Evolutionary conservation across 1,139 yeast species (phyloP).

Genomic region (Candida sp.): DNA sequence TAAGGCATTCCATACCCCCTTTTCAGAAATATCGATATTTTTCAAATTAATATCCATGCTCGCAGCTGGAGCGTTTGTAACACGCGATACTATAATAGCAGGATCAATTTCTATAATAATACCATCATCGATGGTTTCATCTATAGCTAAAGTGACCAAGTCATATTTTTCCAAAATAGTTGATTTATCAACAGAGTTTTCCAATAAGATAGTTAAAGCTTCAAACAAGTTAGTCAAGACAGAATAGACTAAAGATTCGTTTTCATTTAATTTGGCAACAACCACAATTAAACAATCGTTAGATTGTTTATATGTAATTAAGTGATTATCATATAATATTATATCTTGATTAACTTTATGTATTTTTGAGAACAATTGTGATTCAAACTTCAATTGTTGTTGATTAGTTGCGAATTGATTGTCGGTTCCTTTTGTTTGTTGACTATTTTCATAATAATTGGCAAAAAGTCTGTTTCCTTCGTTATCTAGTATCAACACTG

Average conservation of each 20-base stretch:
- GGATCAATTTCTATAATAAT: conserved; percentile 89
- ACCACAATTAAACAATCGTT: conserved; percentile 73
- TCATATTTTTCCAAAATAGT: conserved; percentile 83
- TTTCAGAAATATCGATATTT: conserved; percentile 79
- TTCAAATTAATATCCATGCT: conserved; percentile 47
- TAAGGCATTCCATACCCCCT: conserved; percentile 84
- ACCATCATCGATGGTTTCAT: conserved; percentile 92
- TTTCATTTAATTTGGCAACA: conserved; percentile 75
- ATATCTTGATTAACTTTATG: conserved; percentile 80
- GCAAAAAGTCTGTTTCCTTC: conserved; percentile 81
- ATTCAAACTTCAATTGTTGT: conserved; percentile 77
- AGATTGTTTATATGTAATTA: conserved; percentile 81
- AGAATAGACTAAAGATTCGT: conserved; percentile 78
- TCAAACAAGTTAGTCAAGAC: conserved; percentile 78
- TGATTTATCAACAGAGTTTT: conserved; percentile 73
- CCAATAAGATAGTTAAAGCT: conserved; percentile 73
- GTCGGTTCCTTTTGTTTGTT: conserved; percentile 11
- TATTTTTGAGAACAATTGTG: conserved; percentile 67
- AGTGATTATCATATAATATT: conserved; percentile 70
- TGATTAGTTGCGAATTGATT: conserved; percentile 40
- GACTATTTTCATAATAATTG: conserved; percentile 60
- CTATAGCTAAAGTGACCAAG: conserved; percentile 79
- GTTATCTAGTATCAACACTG: conserved; percentile 75
- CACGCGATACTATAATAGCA: conserved; percentile 82
- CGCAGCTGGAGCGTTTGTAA: conserved; percentile 69